Evolutionary conservation across 2,329 filamentous ascomycete genomes (phyloP).

Genomic region (Talaromyces albobiverticillius): DNA sequence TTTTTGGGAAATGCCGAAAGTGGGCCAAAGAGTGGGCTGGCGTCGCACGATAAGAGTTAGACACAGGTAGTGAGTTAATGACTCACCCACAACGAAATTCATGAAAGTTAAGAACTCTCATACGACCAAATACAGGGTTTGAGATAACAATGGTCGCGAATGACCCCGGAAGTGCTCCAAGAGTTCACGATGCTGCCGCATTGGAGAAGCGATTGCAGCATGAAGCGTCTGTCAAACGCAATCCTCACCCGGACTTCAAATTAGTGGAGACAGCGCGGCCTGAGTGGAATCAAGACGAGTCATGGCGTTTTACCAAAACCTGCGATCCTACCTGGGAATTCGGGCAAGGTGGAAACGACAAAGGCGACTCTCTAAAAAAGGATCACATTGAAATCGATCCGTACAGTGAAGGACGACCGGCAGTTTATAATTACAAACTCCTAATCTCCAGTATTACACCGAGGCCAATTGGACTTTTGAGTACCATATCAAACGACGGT

Average conservation of each 20-base stretch:
- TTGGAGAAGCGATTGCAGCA: too few relatives aligned
- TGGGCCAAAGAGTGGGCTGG: too few relatives aligned
- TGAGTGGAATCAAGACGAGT: slow-evolving; percentile 24
- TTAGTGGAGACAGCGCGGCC: slow-evolving; percentile 31
- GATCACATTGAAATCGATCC: slow-evolving; percentile 73
- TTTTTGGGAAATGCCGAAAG: too few relatives aligned
- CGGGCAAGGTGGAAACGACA: slow-evolving; percentile 31
- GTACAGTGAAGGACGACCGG: slow-evolving; percentile 62
- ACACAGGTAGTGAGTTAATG: too few relatives aligned
- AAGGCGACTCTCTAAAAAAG: slow-evolving; percentile 44
- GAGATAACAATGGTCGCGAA: too few relatives aligned
- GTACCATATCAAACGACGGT: slow-evolving; percentile 57
- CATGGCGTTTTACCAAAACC: slow-evolving; percentile 29
- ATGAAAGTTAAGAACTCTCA: too few relatives aligned
- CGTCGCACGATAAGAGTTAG: too few relatives aligned
- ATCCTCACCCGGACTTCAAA: slow-evolving; percentile 19
- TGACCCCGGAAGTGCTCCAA: too few relatives aligned
- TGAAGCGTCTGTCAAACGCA: not conserved
- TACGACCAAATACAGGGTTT: too few relatives aligned
- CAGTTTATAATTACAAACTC: slow-evolving; percentile 78
- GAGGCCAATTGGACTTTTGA: slow-evolving; percentile 66
- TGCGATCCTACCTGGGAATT: slow-evolving; percentile 29
- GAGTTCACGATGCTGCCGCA: too few relatives aligned
- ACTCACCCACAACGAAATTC: too few relatives aligned
- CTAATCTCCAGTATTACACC: slow-evolving; percentile 75